Evolutionary conservation across 2,329 filamentous ascomycete genomes (phyloP).

Genomic region (Aspergillus uvarum): DNA sequence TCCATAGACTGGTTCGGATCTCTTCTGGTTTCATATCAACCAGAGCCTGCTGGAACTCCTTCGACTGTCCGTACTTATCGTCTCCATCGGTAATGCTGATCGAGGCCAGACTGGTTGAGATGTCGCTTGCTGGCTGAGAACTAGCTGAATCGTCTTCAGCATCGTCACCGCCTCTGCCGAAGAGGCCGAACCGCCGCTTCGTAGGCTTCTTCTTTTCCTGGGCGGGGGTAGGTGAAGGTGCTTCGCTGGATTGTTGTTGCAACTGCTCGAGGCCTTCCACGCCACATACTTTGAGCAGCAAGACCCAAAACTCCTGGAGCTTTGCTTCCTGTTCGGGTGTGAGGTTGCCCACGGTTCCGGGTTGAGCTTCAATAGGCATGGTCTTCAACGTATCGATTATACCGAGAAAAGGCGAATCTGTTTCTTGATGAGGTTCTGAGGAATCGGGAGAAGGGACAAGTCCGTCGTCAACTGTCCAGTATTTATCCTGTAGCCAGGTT

Average conservation of each 20-base stretch:
- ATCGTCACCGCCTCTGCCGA: conserved; percentile 62
- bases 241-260: conserved; percentile 22
- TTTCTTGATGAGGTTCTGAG: conserved; percentile 16
- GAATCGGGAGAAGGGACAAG: conserved; percentile 11
- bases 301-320: conserved; percentile 80
- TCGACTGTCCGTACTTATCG: conserved; percentile 90
- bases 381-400: conserved; percentile 38
- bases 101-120: conserved; percentile 39
- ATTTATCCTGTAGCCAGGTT: conserved; percentile 35
- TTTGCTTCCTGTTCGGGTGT: conserved; percentile 88
- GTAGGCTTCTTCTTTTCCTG: conserved; percentile 61
- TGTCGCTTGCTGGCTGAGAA: conserved; percentile 35
- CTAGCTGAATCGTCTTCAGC: conserved; percentile 36
- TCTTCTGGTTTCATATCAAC: conserved; percentile 74
- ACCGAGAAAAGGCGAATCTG: conserved; percentile 29
- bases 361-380: conserved; percentile 34
- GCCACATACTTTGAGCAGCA: conserved; percentile 73
- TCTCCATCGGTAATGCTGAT: conserved; percentile 56
- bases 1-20: conserved; percentile 81
- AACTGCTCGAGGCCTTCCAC: conserved; percentile 43
- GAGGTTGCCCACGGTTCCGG: conserved; percentile 78
- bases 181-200: conserved; percentile 71
- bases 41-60: conserved; percentile 80
- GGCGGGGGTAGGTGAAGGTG: conserved; percentile 24
- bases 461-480: conserved; percentile 21